These are phyloP conservation scores for Rosa hybrid DNA, from an alignment of 331 rosid species.

Conservation along the genomic window DNA sequence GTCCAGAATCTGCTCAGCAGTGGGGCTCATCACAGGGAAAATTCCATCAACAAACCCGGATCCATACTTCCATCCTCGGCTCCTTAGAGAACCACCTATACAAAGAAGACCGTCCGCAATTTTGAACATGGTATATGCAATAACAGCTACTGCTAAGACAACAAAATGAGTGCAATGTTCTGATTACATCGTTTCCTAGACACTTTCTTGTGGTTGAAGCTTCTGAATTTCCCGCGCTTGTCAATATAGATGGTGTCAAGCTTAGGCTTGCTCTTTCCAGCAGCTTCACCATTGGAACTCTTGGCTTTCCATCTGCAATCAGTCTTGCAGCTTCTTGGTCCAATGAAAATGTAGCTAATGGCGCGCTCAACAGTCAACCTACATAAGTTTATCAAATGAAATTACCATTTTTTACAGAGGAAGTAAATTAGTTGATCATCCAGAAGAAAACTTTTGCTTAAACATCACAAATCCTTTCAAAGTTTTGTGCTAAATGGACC, in stretches of 20 bases:
- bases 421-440: neutral
- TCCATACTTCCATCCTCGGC: conserved; percentile 91
- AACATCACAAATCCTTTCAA: conserved; percentile 3
- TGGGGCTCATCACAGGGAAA: conserved; percentile 82
- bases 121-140: conserved; percentile 23
- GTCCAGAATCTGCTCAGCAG: conserved; percentile 64
- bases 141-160: conserved; percentile 20
- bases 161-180: conserved; percentile 16
- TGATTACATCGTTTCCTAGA: conserved; percentile 79
- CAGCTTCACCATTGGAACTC: conserved; percentile 44
- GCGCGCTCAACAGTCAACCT: conserved; percentile 55
- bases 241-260: conserved; percentile 72
- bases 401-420: neutral
- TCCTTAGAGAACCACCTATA: conserved; percentile 92
- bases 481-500: neutral
- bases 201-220: conserved; percentile 76
- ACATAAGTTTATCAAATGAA: conserved; percentile 21
- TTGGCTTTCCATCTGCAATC: conserved; percentile 57
- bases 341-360: conserved; percentile 38
- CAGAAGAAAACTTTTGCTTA: neutral
- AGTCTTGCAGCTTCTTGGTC: conserved; percentile 44
- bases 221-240: conserved; percentile 72
- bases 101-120: conserved; percentile 20
- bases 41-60: conserved; percentile 96
- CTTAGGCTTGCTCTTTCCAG: conserved; percentile 65